phyloP scores from a whole-genome alignment of 2,329 filamentous ascomycete species.

The Cordyceps tenuipes region DNA sequence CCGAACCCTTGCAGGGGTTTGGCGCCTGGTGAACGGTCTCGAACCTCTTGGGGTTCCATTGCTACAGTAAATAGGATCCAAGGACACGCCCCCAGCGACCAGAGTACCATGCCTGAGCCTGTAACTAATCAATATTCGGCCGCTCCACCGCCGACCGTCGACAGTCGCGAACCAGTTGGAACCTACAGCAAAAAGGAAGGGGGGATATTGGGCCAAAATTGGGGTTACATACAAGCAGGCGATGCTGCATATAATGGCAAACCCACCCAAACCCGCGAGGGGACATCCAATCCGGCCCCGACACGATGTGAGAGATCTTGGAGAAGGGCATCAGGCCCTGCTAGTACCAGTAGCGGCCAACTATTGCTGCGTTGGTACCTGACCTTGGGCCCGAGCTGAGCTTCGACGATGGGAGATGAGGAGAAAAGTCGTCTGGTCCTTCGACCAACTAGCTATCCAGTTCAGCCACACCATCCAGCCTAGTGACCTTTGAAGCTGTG shows the following conservation, averaged over 20 bases:
- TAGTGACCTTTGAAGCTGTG: not conserved
- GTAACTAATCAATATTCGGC: not conserved
- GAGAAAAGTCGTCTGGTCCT: not conserved
- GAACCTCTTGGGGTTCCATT: not conserved
- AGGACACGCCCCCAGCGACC: not conserved
- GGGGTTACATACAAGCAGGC: not conserved
- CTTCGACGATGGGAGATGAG: not conserved
- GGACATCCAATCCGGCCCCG: not conserved
- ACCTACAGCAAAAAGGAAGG: not conserved
- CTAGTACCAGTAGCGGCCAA: not conserved
- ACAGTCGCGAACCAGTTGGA: not conserved
- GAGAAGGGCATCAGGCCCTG: not conserved
- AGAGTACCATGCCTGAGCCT: not conserved
- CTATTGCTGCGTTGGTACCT: slow-evolving; percentile 4
- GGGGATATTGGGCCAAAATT: slow-evolving; percentile 2
- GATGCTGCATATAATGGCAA: not conserved
- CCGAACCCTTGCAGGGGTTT: not conserved
- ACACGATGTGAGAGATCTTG: not conserved
- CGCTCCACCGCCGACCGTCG: not conserved
- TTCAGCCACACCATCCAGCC: not conserved
- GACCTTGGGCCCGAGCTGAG: not conserved
- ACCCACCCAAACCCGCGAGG: not conserved
- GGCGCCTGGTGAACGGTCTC: slow-evolving; percentile 7
- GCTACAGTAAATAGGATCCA: not conserved
- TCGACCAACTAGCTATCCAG: too few species aligned